Percentiles rank a stretch among this genome's conserved stretches.
phyloP scores from a whole-genome alignment of 306 rosid species.

The Spatholobus suberectus region DNA sequence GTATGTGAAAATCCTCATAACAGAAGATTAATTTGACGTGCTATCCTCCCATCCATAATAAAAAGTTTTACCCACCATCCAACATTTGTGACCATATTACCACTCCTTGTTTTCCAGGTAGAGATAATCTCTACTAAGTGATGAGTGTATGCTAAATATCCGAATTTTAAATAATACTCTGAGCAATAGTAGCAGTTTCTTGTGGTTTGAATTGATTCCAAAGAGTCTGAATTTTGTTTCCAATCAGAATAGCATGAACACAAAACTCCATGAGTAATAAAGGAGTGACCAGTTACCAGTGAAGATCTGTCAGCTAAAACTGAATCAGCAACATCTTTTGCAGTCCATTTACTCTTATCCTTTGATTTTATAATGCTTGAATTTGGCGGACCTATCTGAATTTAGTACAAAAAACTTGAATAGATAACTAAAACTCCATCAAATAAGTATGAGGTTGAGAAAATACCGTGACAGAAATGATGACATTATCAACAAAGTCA shows the following conservation, averaged over 20 bases:
- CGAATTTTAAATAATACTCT: constrained; percentile 15
- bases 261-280: neutral
- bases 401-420: constrained; percentile 43
- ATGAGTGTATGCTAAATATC: constrained; percentile 19
- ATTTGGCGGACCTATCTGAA: constrained; percentile 98
- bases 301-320: constrained; percentile 95
- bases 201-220: neutral
- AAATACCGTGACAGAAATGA: constrained; percentile 91
- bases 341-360: constrained; percentile 88
- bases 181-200: neutral
- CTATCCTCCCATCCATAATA: neutral
- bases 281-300: constrained; percentile 58
- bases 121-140: neutral
- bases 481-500: constrained; percentile 81
- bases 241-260: constrained; percentile 29
- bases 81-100: neutral
- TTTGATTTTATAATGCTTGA: constrained; percentile 64
- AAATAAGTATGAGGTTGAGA: constrained; percentile 26
- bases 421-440: constrained; percentile 24
- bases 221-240: neutral
- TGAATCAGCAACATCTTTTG: constrained; percentile 94
- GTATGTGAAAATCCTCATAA: constrained; percentile 6
- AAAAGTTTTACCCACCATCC: neutral
- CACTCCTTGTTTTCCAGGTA: neutral
- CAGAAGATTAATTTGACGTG: neutral